Percentiles rank a stretch among this genome's conserved stretches.
phyloP scores from a whole-genome alignment of 2,329 filamentous ascomycete species.

The Xylariaceae sp. region DNA sequence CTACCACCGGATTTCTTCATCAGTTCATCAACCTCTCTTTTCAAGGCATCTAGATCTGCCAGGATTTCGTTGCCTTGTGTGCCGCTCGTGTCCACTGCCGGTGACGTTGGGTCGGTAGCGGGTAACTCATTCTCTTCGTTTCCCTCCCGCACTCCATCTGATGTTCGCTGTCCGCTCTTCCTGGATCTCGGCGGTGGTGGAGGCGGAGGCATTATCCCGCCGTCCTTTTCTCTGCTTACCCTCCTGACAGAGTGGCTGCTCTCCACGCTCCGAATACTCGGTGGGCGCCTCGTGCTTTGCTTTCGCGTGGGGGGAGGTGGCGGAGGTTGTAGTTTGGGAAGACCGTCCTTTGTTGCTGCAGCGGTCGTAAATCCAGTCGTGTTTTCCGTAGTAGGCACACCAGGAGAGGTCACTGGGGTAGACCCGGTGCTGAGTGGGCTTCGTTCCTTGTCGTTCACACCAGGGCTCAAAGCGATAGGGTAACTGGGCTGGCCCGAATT shows the following conservation, averaged over 20 bases:
- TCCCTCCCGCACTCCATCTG: constrained; percentile 33
- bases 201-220: constrained; percentile 37
- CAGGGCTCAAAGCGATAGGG: constrained; percentile 15
- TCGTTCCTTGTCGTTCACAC: constrained; percentile 18
- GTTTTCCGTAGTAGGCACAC: constrained; percentile 7
- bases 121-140: constrained; percentile 29
- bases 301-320: constrained; percentile 45
- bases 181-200: constrained; percentile 48
- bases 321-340: constrained; percentile 35
- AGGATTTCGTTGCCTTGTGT: constrained; percentile 56
- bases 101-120: constrained; percentile 14
- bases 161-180: constrained; percentile 44
- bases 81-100: constrained; percentile 19
- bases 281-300: constrained; percentile 40
- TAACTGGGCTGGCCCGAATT: constrained; percentile 30
- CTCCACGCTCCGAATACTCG: constrained; percentile 41
- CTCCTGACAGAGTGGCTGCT: constrained; percentile 26
- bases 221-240: constrained; percentile 30
- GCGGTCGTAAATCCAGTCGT: constrained; percentile 12
- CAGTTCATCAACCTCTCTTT: constrained; percentile 71
- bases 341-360: constrained; percentile 21
- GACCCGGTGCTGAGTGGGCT: constrained; percentile 12
- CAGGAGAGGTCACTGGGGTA: constrained; percentile 5
- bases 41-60: constrained; percentile 67
- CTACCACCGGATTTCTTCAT: constrained; percentile 33